Evolutionary conservation across 1,139 yeast genomes (phyloP).

Genomic region (Pichia sp.): DNA sequence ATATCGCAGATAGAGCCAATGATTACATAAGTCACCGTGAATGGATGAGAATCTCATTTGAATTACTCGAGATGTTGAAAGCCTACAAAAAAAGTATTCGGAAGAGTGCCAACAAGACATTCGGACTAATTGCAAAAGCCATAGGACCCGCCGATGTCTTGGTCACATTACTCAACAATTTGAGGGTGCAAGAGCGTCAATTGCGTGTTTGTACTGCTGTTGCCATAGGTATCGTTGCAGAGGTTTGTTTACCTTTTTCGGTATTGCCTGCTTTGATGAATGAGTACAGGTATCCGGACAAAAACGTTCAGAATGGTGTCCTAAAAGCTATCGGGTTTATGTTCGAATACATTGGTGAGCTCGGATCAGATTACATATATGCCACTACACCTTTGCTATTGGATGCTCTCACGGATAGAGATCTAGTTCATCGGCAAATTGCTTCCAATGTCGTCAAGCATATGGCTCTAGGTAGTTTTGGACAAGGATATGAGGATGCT

Average conservation of each 20-base stretch:
- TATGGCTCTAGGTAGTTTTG: constrained; percentile 74
- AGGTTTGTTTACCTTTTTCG: constrained; percentile 88
- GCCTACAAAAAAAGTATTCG: constrained; percentile 78
- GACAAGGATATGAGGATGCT: constrained; percentile 71
- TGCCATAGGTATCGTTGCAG: constrained; percentile 96
- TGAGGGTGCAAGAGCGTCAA: constrained; percentile 93
- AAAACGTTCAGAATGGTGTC: constrained; percentile 93
- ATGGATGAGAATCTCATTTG: constrained; percentile 97
- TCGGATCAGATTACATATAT: constrained; percentile 78
- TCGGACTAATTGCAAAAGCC: constrained; percentile 87
- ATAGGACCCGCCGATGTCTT: constrained; percentile 96
- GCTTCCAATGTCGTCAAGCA: constrained; percentile 88
- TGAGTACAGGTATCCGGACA: constrained; percentile 89
- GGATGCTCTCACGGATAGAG: constrained; percentile 89
- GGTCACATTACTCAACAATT: constrained; percentile 75
- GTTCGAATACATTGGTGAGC: constrained; percentile 86
- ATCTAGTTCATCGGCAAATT: constrained; percentile 90
- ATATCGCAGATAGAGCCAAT: constrained; percentile 79
- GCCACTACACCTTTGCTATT: constrained; percentile 78
- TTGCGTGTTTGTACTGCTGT: constrained; percentile 96
- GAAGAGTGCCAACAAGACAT: constrained; percentile 82
- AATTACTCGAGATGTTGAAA: constrained; percentile 81
- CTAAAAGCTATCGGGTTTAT: constrained; percentile 87
- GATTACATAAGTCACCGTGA: constrained; percentile 87
- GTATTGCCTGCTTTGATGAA: constrained; percentile 96